A percentile compares a stretch with the other conserved stretches of the same genome.
Evolutionary conservation across 805 yeast genomes (phyloP).

Genomic region (Torulaspora microellipsoides): DNA sequence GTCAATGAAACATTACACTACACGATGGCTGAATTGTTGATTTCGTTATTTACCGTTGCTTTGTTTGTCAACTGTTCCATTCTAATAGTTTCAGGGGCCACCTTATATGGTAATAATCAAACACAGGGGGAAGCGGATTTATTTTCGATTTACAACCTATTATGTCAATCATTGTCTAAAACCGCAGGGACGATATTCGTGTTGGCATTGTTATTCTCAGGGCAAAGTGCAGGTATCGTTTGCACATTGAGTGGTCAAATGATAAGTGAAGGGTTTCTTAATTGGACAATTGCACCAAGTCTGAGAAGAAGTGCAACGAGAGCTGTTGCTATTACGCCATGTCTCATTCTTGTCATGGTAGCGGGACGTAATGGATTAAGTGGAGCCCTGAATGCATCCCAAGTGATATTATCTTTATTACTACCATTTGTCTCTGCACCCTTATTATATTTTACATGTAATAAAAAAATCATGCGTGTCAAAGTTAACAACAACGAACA

Average conservation of each 20-base stretch:
- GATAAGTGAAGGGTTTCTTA: conserved; percentile 87
- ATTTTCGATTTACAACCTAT: conserved; percentile 69
- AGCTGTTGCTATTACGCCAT: conserved; percentile 80
- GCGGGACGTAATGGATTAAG: conserved; percentile 81
- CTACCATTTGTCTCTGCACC: conserved; percentile 90
- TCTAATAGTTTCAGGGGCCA: conserved; percentile 88
- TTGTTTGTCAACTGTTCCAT: conserved; percentile 87
- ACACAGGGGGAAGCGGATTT: conserved; percentile 76
- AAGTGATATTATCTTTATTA: conserved; percentile 73
- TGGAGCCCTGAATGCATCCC: conserved; percentile 74
- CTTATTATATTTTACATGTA: conserved; percentile 72
- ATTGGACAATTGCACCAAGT: conserved; percentile 78
- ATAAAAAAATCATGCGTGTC: conserved; percentile 62
- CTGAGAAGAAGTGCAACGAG: conserved; percentile 76
- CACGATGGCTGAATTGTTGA: conserved; percentile 75
- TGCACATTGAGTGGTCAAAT: conserved; percentile 92
- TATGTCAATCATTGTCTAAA: conserved; percentile 58
- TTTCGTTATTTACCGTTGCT: conserved; percentile 85
- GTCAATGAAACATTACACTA: conserved; percentile 75
- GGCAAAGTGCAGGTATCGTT: conserved; percentile 93
- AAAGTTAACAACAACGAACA: conserved; percentile 24
- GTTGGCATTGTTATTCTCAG: conserved; percentile 77
- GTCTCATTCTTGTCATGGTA: conserved; percentile 65
- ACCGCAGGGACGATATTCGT: conserved; percentile 83
- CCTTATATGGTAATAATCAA: conserved; percentile 48